Evolutionary conservation across 2,329 filamentous ascomycete genomes (phyloP).

Genomic region (Fusarium luffae): DNA sequence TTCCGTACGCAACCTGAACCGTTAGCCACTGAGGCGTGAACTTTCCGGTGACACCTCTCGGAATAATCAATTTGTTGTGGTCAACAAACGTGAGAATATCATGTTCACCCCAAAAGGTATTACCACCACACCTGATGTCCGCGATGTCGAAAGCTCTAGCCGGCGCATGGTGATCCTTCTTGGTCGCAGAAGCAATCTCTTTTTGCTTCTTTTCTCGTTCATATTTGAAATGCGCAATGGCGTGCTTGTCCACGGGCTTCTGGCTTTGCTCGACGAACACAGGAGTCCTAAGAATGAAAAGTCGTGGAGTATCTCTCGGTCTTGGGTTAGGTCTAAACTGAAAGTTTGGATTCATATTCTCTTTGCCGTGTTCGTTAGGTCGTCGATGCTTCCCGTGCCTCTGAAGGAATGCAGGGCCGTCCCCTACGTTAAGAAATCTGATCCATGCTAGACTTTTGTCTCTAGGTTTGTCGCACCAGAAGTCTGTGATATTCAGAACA

Average conservation of each 20-base stretch:
- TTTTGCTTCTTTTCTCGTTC: slow-evolving; percentile 45
- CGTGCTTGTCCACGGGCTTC: slow-evolving; percentile 42
- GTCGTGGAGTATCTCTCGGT: slow-evolving; percentile 41
- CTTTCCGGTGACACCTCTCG: background rate
- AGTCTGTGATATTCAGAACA: slow-evolving; percentile 55
- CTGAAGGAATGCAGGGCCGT: slow-evolving; percentile 58
- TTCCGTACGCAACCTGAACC: background rate
- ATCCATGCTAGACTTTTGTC: slow-evolving; percentile 52
- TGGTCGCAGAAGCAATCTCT: background rate
- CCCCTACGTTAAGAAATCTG: slow-evolving; percentile 54
- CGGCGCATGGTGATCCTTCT: slow-evolving; percentile 32
- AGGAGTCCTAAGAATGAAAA: slow-evolving; percentile 46
- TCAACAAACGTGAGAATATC: slow-evolving; percentile 56
- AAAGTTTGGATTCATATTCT: slow-evolving; percentile 6
- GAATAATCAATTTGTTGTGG: slow-evolving; percentile 48
- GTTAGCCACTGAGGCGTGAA: slow-evolving; percentile 35
- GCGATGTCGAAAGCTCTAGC: slow-evolving; percentile 34
- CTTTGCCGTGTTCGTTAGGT: background rate
- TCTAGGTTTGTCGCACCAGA: slow-evolving; percentile 56
- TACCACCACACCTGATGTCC: slow-evolving; percentile 60
- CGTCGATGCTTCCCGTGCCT: slow-evolving; percentile 47
- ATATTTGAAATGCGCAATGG: slow-evolving; percentile 45
- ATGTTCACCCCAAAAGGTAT: slow-evolving; percentile 51
- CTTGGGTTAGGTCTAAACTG: background rate
- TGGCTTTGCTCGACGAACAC: slow-evolving; percentile 52